Percentiles rank a stretch among this genome's conserved stretches.
Conservation (phyloP, 768 basidiomycete genomes). For the Tulasnella sp. region DNA sequence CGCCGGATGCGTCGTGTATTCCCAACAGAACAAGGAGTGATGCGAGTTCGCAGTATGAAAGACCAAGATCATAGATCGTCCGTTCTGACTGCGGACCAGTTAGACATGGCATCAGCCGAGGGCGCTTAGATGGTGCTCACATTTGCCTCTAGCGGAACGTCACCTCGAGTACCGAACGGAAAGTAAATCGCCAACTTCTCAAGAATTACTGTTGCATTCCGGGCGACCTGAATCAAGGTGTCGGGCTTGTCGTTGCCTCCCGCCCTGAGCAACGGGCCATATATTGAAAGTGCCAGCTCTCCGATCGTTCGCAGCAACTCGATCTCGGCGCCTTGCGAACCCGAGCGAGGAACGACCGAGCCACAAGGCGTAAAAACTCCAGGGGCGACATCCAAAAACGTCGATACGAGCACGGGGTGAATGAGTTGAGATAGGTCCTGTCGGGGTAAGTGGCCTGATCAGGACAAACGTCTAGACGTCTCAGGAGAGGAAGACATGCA, state of each 20-base stretch:
- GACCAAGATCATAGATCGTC: conserved; percentile 63
- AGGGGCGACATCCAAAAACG: conserved; percentile 85
- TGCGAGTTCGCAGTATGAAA: conserved; percentile 72
- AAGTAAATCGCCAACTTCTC: conserved; percentile 79
- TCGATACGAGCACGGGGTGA: conserved; percentile 73
- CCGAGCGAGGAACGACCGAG: conserved; percentile 43
- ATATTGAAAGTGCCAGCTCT: conserved; percentile 57
- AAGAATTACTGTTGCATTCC: conserved; percentile 44
- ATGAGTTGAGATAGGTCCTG: conserved; percentile 60
- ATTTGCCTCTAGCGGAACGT: conserved; percentile 52
- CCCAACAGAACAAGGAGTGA: conserved; percentile 48
- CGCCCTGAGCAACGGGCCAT: conserved; percentile 50
- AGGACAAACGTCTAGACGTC: neutral
- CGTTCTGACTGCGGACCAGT: conserved; percentile 52
- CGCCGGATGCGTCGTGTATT: neutral
- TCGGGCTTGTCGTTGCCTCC: conserved; percentile 33
- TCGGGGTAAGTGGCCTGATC: neutral
- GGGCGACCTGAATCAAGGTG: conserved; percentile 37
- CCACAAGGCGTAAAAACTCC: conserved; percentile 66
- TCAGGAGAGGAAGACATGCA: neutral
- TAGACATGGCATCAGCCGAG: conserved; percentile 20
- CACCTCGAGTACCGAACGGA: conserved; percentile 56
- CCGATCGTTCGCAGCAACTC: conserved; percentile 51
- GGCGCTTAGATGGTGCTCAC: conserved; percentile 36
- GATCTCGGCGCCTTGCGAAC: conserved; percentile 41